Base-by-base conservation (phyloP, 2,329 filamentous ascomycete genomes). In the Penicillium sp. region DNA sequence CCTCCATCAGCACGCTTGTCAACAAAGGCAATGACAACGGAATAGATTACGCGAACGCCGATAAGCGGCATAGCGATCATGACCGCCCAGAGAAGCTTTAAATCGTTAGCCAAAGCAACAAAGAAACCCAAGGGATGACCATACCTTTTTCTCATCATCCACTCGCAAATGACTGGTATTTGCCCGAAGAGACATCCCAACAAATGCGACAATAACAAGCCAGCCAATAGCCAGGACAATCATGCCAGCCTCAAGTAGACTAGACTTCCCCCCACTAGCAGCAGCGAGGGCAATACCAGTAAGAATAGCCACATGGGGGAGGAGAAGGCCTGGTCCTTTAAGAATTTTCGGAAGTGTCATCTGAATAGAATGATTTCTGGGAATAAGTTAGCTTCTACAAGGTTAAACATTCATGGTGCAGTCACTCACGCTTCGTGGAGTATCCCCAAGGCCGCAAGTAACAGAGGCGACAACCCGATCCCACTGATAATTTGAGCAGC, bases 401-500 rank as follows among this genome's bases (percentile, higher is more conserved):
- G 8, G 4, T 19, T 19, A 3, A 19, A 39, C 19, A n/a, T 19
- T 4, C 16, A 19, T 9, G n/a, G 16, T n/a, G 16, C n/a, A 10
- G 35, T 19, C 2, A 53, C 59, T 51, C 49, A 61, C 54, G 57
- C 31, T 29, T 59, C 59, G 11, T 54, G 47, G 39, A 59, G 54
- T 29, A 61, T 57, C 26, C 57, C 54, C 27, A 61, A 35, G 10
- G 59, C 54, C 16, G 57, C 54, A 7, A 61, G 52, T 10, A 61
- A 22, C 1, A 61, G 43, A 16, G 59, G 59, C 4, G 57, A 61
- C 10, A 61, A 49, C 31, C 59, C 59, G 37, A 61, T 61, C 3
- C 57, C 52, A 11, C 11, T 50, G n/a, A 61, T 61, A 9, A 59
- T 61, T 9, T 57, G 44, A 14, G 56, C 59, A 5, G 56, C 43